phyloP scores from a whole-genome alignment of 768 basidiomycete species.

The Tylopilus rubrobrunneus region DNA sequence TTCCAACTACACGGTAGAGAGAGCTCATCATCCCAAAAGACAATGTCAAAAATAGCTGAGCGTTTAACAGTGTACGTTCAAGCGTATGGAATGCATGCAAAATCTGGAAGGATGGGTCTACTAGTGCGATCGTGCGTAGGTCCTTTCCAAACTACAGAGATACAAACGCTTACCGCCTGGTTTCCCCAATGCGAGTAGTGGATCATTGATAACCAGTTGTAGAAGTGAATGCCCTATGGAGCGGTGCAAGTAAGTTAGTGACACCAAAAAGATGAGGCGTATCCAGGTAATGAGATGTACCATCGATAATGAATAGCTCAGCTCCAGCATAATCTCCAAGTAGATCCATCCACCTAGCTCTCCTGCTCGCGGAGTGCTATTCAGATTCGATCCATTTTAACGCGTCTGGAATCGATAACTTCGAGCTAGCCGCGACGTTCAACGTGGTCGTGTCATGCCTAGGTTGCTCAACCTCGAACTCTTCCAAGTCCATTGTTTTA shows the following conservation, averaged over 20 bases:
- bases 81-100: slow-evolving; percentile 55
- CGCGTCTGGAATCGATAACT: slow-evolving; percentile 19
- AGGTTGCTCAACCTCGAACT: too few relatives aligned
- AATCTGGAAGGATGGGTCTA: slow-evolving; percentile 58
- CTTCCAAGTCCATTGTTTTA: too few relatives aligned
- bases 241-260: neutral
- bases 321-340: slow-evolving; percentile 67
- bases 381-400: slow-evolving; percentile 30
- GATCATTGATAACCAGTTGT: slow-evolving; percentile 55
- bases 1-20: neutral
- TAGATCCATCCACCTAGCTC: slow-evolving; percentile 62
- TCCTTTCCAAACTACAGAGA: too few relatives aligned
- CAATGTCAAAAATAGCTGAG: slow-evolving; percentile 55
- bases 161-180: slow-evolving; percentile 33
- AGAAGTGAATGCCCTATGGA: slow-evolving; percentile 58
- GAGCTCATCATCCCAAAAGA: slow-evolving; percentile 54
- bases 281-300: slow-evolving; percentile 28
- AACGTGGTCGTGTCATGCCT: neutral
- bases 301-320: slow-evolving; percentile 65
- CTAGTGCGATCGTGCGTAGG: neutral
- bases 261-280: neutral
- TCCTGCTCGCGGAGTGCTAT: slow-evolving; percentile 40
- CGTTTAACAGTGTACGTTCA: slow-evolving; percentile 49
- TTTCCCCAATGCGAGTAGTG: slow-evolving; percentile 54
- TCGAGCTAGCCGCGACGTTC: neutral